Evolutionary conservation across 2,329 filamentous ascomycete genomes (phyloP).

Genomic region (Cladophialophora chaetospira): DNA sequence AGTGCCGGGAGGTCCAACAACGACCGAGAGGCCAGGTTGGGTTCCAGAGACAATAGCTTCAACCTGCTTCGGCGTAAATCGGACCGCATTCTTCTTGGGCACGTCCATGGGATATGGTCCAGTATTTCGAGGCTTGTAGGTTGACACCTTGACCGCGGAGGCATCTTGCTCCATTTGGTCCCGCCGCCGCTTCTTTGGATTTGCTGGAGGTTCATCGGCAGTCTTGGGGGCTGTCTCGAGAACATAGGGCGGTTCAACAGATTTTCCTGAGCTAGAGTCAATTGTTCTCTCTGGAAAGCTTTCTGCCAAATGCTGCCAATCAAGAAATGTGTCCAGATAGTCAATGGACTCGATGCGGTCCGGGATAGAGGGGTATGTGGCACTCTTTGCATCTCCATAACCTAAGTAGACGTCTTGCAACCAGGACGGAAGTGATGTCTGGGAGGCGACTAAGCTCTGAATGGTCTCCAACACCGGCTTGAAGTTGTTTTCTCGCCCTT

Average conservation of each 20-base stretch:
- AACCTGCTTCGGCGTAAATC: slow-evolving; percentile 87
- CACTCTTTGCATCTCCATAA: slow-evolving; percentile 87
- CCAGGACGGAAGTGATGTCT: slow-evolving; percentile 85
- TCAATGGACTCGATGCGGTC: slow-evolving; percentile 79
- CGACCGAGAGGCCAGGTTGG: slow-evolving; percentile 88
- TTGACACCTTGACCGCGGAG: slow-evolving; percentile 74
- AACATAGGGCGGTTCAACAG: slow-evolving; percentile 82
- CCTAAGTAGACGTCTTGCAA: slow-evolving; percentile 97
- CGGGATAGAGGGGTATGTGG: slow-evolving; percentile 78
- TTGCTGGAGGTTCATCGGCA: slow-evolving; percentile 54
- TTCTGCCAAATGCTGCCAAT: slow-evolving; percentile 92
- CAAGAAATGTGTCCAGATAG: slow-evolving; percentile 89
- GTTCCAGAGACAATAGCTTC: slow-evolving; percentile 92
- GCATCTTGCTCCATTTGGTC: slow-evolving; percentile 69
- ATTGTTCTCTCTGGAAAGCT: slow-evolving; percentile 85
- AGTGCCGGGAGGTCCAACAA: slow-evolving; percentile 93
- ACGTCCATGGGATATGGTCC: slow-evolving; percentile 87
- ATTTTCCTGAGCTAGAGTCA: slow-evolving; percentile 71
- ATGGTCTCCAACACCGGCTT: slow-evolving; percentile 91
- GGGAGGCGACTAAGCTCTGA: slow-evolving; percentile 78
- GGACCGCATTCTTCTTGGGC: slow-evolving; percentile 77
- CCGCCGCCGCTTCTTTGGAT: slow-evolving; percentile 82
- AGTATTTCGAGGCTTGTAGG: slow-evolving; percentile 83
- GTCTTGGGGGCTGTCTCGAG: slow-evolving; percentile 66
- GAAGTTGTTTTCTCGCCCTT: slow-evolving; percentile 94